Conservation (phyloP, 1,139 yeast genomes). For the Pichia sp. region DNA sequence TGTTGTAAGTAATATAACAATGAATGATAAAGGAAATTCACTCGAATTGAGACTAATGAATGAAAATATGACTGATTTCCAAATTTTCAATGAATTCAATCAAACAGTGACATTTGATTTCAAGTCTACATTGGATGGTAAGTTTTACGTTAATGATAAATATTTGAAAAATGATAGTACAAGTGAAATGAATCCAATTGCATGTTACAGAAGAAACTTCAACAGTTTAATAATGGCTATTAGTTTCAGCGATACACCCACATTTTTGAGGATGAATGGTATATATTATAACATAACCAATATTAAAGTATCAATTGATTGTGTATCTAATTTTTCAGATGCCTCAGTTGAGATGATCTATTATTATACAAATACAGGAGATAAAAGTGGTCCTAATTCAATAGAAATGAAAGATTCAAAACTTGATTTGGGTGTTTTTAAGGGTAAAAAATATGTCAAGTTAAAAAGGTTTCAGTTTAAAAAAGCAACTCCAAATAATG, state of each 20-base stretch:
- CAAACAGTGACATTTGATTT: constrained; percentile 1
- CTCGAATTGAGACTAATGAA: background rate
- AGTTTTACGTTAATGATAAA: constrained; percentile 19
- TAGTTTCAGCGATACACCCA: constrained; percentile 11
- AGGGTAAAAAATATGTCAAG: constrained; percentile 4
- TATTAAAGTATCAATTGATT: constrained; percentile 11
- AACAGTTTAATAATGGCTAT: constrained; percentile 14
- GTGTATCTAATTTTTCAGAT: constrained; percentile 18
- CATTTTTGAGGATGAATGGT: background rate
- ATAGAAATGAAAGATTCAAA: background rate
- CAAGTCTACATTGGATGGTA: constrained; percentile 21
- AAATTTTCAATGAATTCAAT: background rate
- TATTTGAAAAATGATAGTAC: constrained; percentile 4
- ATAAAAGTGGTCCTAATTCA: background rate
- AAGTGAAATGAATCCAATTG: constrained; percentile 15
- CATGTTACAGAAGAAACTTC: constrained; percentile 26
- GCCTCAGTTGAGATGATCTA: constrained; percentile 2
- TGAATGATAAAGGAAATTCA: background rate
- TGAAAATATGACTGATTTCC: background rate
- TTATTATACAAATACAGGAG: background rate
- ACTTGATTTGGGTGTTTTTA: constrained; percentile 3
- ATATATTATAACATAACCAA: constrained; percentile 6
- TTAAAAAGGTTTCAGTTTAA: constrained; percentile 39
- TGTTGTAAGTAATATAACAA: background rate
- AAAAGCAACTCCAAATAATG: constrained; percentile 60